phyloP scores from a whole-genome alignment of 345 rosid genomes.

The Theobroma cacao region DNA sequence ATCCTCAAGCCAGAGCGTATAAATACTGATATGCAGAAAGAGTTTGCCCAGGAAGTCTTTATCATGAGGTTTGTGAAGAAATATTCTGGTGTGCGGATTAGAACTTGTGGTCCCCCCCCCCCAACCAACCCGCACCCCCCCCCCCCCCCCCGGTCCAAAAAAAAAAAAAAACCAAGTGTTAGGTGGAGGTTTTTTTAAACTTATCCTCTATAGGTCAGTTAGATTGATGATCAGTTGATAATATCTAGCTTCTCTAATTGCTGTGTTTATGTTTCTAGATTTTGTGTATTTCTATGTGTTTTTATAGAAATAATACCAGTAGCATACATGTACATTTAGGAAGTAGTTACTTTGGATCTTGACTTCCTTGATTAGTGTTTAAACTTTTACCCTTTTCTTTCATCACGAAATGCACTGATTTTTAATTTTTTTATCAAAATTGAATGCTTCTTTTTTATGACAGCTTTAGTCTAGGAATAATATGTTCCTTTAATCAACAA shows the following conservation, averaged over 20 bases:
- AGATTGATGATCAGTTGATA: neutral
- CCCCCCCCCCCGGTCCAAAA: neutral
- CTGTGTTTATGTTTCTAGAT: neutral
- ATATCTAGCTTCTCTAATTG: neutral
- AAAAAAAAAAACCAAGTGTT: neutral
- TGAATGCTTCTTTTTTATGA: neutral
- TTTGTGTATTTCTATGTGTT: neutral
- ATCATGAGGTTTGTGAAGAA: conserved; percentile 73
- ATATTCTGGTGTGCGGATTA: neutral
- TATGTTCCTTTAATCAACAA: neutral
- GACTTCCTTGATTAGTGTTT: conserved; percentile 1
- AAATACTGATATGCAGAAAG: conserved; percentile 78
- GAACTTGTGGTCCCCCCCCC: too few species aligned
- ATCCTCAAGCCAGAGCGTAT: conserved; percentile 91
- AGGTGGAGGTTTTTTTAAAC: neutral
- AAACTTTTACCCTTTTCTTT: neutral
- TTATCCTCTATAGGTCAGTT: neutral
- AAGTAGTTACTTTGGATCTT: neutral
- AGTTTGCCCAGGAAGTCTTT: conserved; percentile 95
- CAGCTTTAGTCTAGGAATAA: neutral
- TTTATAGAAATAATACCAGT: neutral
- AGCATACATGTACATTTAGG: neutral
- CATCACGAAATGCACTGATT: neutral
- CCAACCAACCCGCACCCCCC: too few species aligned
- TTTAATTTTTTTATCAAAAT: neutral